A percentile compares a stretch with the other conserved stretches of the same genome.
phyloP scores from a whole-genome alignment of 148 eudicot genomes.

The Nepenthes mirabilis region DNA sequence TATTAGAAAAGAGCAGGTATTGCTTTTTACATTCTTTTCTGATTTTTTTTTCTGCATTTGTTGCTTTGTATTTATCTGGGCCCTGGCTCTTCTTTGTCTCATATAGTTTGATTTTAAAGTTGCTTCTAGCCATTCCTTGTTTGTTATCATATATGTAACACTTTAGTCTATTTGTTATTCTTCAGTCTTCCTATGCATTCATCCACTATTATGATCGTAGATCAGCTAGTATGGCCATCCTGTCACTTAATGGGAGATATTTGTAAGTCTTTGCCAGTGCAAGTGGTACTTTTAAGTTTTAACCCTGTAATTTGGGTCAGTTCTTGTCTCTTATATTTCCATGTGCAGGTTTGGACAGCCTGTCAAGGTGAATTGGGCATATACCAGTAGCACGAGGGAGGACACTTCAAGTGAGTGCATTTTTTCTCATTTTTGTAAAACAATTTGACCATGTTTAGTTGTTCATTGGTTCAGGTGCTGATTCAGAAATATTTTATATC shows the following conservation, averaged over 20 bases:
- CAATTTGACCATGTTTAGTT: not conserved
- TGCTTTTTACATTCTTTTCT: slow-evolving; percentile 8
- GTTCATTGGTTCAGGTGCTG: not conserved
- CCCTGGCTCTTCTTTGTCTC: not conserved
- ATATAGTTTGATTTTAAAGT: not conserved
- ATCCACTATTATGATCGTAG: slow-evolving; percentile 90
- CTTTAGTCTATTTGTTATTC: slow-evolving; percentile 6
- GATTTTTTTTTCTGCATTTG: not conserved
- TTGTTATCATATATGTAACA: slow-evolving; percentile 1
- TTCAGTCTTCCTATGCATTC: slow-evolving; percentile 98
- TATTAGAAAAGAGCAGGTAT: slow-evolving; percentile 88
- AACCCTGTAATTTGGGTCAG: not conserved
- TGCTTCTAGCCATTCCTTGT: not conserved
- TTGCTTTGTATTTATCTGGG: slow-evolving; percentile 1
- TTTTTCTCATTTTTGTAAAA: not conserved
- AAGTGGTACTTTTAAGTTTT: not conserved
- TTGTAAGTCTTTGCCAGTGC: slow-evolving; percentile 41
- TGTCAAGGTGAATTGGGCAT: slow-evolving; percentile 97
- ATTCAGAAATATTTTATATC: slow-evolving; percentile 3
- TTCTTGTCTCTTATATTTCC: slow-evolving; percentile 4
- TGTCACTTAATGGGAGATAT: slow-evolving; percentile 87
- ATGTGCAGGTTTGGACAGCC: slow-evolving; percentile 95
- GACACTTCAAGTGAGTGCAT: slow-evolving; percentile 74
- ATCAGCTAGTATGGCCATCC: slow-evolving; percentile 79
- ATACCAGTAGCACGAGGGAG: slow-evolving; percentile 91